Evolutionary conservation across 2,329 filamentous ascomycete genomes (phyloP).

Genomic region (Colletotrichum incanum): DNA sequence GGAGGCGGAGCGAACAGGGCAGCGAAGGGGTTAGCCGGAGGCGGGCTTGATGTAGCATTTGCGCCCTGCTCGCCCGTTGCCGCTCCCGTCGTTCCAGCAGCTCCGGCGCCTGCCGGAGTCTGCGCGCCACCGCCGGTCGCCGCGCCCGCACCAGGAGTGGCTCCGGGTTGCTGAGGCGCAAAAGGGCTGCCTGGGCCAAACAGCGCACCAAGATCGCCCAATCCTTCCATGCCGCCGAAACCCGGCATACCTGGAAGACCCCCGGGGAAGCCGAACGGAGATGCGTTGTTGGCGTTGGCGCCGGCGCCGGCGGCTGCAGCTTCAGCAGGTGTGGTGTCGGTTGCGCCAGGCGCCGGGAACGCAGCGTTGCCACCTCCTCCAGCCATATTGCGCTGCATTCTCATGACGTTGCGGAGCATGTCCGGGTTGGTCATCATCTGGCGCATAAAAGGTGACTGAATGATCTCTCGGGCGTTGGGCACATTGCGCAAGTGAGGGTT

Average conservation of each 20-base stretch:
- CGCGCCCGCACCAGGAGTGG: slow-evolving; percentile 35
- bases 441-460: slow-evolving; percentile 90
- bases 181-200: slow-evolving; percentile 46
- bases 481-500: slow-evolving; percentile 86
- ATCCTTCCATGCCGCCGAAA: slow-evolving; percentile 43
- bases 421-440: slow-evolving; percentile 94
- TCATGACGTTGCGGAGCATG: slow-evolving; percentile 84
- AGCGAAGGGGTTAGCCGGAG: slow-evolving; percentile 77
- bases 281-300: slow-evolving; percentile 50
- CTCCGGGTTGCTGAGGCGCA: slow-evolving; percentile 40
- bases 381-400: slow-evolving; percentile 83
- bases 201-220: slow-evolving; percentile 50
- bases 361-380: slow-evolving; percentile 65
- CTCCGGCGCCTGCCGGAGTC: slow-evolving; percentile 39
- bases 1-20: slow-evolving; percentile 68
- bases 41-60: slow-evolving; percentile 51
- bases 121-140: slow-evolving; percentile 42
- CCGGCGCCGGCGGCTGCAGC: slow-evolving; percentile 53
- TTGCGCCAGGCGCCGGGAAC: slow-evolving; percentile 93
- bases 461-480: slow-evolving; percentile 85
- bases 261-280: slow-evolving; percentile 58
- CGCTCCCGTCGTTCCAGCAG: slow-evolving; percentile 43
- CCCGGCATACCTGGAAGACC: slow-evolving; percentile 40
- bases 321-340: slow-evolving; percentile 83
- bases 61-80: slow-evolving; percentile 46